Conservation (phyloP, 805 yeast genomes). For the Nakazawaea wyomingensis region DNA sequence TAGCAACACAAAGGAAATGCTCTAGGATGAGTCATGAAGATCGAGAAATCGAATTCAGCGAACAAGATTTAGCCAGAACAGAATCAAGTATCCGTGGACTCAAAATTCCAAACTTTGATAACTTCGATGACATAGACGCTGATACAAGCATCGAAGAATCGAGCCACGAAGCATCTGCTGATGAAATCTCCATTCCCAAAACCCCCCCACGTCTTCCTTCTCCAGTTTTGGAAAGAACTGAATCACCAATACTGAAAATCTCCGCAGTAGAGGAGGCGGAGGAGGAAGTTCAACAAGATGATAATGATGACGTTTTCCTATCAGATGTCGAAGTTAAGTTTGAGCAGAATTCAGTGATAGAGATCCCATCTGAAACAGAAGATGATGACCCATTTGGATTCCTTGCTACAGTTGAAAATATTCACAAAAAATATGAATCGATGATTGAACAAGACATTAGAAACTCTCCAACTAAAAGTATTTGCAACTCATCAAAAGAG, state of each 20-base stretch:
- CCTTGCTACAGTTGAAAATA: slow-evolving; percentile 17
- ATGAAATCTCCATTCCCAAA: background rate
- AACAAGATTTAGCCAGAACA: slow-evolving; percentile 63
- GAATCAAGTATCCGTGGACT: slow-evolving; percentile 65
- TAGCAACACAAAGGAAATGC: slow-evolving; percentile 52
- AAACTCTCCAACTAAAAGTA: background rate
- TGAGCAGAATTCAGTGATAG: slow-evolving; percentile 1
- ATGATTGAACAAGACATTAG: slow-evolving; percentile 14
- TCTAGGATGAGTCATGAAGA: slow-evolving; percentile 55
- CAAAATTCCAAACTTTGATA: slow-evolving; percentile 71
- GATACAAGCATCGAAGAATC: slow-evolving; percentile 13
- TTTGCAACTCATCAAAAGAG: background rate
- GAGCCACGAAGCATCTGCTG: slow-evolving; percentile 4
- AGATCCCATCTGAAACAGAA: background rate
- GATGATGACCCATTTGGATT: slow-evolving; percentile 1
- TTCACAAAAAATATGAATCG: slow-evolving; percentile 24
- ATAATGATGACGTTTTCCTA: slow-evolving; percentile 5
- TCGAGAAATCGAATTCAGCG: slow-evolving; percentile 57
- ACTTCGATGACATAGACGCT: slow-evolving; percentile 27
- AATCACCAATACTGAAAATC: no score
- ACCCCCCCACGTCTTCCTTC: background rate
- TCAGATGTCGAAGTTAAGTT: slow-evolving; percentile 10
- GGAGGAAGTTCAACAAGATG: background rate
- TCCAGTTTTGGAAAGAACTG: background rate
- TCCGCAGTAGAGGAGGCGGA: background rate